These are phyloP conservation scores for Microbotryum scabiosae DNA, from an alignment of 1,284 basidiomycete genomes.

Conservation along the genomic window DNA sequence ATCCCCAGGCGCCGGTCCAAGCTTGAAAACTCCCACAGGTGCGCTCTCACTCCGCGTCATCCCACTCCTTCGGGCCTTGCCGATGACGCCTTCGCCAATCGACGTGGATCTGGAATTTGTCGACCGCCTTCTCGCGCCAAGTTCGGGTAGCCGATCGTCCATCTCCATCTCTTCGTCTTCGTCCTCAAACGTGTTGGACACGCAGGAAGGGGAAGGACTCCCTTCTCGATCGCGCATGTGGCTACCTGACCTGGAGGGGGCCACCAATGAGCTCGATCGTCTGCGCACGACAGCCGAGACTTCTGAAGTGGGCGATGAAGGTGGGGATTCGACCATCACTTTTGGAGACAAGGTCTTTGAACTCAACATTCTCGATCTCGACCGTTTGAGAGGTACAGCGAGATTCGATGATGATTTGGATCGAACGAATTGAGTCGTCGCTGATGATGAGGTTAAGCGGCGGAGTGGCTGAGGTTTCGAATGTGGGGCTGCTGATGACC, in stretches of 20 bases:
- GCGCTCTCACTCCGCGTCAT: conserved; percentile 16
- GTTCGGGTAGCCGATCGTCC: background rate
- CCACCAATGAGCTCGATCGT: no score
- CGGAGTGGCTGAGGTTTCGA: background rate
- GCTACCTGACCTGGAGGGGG: no score
- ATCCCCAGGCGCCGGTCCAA: background rate
- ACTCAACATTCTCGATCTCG: no score
- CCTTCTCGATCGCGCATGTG: no score
- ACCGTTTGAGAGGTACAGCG: no score
- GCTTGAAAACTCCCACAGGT: conserved; percentile 14
- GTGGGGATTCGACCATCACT: no score
- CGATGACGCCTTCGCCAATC: background rate
- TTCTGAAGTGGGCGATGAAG: no score
- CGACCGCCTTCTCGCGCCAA: conserved; percentile 3
- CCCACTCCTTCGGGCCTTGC: background rate
- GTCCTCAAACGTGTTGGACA: background rate
- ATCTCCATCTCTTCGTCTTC: conserved; percentile 1
- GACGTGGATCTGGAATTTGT: conserved; percentile 7
- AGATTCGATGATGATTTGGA: no score
- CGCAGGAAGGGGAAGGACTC: background rate
- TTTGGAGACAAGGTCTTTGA: no score
- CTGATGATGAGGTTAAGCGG: background rate
- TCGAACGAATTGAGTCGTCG: no score
- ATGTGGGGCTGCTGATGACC: background rate
- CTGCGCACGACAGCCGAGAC: no score